Conservation (phyloP, 2,329 filamentous ascomycete species). For the Ustilaginoidea virens region DNA sequence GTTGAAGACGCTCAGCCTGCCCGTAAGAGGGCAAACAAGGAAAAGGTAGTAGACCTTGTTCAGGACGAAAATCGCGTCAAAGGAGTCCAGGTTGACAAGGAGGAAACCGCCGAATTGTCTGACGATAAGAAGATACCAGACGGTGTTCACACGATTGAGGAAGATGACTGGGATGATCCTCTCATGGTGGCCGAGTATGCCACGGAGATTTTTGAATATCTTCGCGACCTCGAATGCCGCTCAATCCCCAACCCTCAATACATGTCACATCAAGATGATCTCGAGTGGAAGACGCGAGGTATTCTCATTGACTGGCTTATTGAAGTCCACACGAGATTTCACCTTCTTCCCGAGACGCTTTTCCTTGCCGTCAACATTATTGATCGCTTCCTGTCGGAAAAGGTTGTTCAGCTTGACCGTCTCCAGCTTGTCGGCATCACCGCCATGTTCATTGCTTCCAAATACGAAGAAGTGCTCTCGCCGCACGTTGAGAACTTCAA, state of each 20-base stretch:
- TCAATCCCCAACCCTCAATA: conserved; percentile 78
- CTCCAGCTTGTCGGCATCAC: conserved; percentile 94
- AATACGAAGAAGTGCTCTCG: conserved; percentile 96
- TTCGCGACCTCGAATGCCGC: conserved; percentile 70
- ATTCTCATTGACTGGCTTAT: conserved; percentile 97
- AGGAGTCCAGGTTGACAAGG: conserved; percentile 14
- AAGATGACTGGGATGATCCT: conserved; percentile 81
- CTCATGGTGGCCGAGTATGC: conserved; percentile 98
- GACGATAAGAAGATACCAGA: conserved; percentile 1
- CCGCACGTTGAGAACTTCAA: conserved; percentile 96
- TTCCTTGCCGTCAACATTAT: conserved; percentile 98
- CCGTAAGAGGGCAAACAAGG: conserved; percentile 45
- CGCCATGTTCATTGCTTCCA: conserved; percentile 98
- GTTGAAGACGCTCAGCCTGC: conserved; percentile 53
- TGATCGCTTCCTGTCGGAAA: conserved; percentile 88
- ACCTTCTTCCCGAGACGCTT: conserved; percentile 85
- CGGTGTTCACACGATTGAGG: conserved; percentile 37
- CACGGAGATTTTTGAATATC: conserved; percentile 91
- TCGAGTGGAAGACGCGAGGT: conserved; percentile 97
- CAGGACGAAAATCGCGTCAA: conserved; percentile 33
- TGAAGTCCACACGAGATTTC: conserved; percentile 94
- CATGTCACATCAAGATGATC: conserved; percentile 85
- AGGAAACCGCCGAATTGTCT: conserved; percentile 5
- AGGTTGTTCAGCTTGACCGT: conserved; percentile 90
- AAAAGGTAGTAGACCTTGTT: conserved; percentile 8